Base-by-base conservation (phyloP, 2,329 filamentous ascomycete genomes). In the Cladosporium austrohemisphaericum region DNA sequence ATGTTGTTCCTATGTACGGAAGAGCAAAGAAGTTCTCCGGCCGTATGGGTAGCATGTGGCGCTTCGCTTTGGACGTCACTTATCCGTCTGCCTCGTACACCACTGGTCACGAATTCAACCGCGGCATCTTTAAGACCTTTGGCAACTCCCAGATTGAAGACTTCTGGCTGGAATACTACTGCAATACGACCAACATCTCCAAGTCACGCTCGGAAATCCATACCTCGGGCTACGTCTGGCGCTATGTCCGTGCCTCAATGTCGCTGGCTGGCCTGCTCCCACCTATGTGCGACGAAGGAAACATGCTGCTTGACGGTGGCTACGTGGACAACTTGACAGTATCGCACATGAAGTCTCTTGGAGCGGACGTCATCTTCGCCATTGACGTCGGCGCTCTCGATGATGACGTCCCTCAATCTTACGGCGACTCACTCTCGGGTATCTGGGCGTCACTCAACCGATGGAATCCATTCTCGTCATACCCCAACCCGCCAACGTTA, bases 41-140 rank as follows among this genome's bases (percentile, higher is more conserved):
- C 4, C 86, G 94, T n/a, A 98, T 98, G 94, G 89, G 88, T 36
- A 97, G 92, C 68, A 88, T 97, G 71, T 98, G 93, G 93, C 83
- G 93, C n/a, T 96, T 98, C 66, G 91, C 91, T 1, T 76, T 98
- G 2, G 93, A 98, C 64, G 70, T 98, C 60, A 98, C 93, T 0
- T 98, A 98, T 66, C 93, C 93, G 0, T 93, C 92, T 5, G 89
- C 88, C 6, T 95, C 92, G 1, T 98, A 98, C 70, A 98, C 94
- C 1, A 98, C 93, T 0, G 93, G 93, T 1, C 93, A 98, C 65
- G 93, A 98, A 63, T 98, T 98, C 78, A 98, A 98, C 61, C 87
- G 93, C 5, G 93, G 93, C 32, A 96, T 98, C 56, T 98, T 96
- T 80, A 98, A 98, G 69, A 90, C 92, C 0, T 96, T 98, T 66